Evolutionary conservation across 73 alveolate genomes (phyloP).

Genomic region (Symbiodinium natans): DNA sequence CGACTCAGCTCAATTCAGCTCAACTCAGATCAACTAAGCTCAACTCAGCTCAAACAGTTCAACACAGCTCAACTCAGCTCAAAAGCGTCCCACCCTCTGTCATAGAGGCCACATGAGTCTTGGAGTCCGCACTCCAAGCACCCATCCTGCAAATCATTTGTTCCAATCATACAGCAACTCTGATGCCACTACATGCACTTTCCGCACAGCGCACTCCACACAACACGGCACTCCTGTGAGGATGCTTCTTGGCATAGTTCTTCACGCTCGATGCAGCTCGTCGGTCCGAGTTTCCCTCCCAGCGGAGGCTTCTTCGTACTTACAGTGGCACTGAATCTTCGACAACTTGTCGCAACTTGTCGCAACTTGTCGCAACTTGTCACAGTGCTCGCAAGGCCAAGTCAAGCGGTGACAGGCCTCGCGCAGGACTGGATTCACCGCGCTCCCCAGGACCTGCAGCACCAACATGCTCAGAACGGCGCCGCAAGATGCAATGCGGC

Average conservation of each 20-base stretch:
- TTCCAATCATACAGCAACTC: not conserved
- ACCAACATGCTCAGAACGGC: not conserved
- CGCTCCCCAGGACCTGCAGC: constrained; percentile 25
- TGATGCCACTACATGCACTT: too few species aligned
- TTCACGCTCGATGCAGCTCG: constrained; percentile 17
- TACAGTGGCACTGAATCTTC: too few species aligned
- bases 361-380: too few species aligned
- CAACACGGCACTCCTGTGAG: constrained; percentile 35
- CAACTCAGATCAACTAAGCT: too few species aligned
- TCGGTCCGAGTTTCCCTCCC: constrained; percentile 25
- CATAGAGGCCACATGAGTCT: constrained; percentile 24
- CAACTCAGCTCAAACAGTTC: too few species aligned
- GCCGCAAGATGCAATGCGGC: not conserved
- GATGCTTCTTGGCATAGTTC: constrained; percentile 52
- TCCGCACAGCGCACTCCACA: too few species aligned
- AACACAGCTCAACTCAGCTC: too few species aligned
- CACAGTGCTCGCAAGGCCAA: too few species aligned
- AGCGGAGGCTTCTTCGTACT: not conserved
- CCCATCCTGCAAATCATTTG: not conserved
- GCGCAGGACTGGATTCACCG: constrained; percentile 28
- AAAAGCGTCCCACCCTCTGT: not conserved
- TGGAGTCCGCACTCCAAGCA: constrained; percentile 2
- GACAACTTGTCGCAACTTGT: too few species aligned
- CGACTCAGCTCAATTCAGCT: too few species aligned
- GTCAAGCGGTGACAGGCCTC: not conserved